Evolutionary conservation across 805 yeast genomes (phyloP), one percentile per base, ranked within the genome.

Genomic region (Blastobotrys terrestris): DNA sequence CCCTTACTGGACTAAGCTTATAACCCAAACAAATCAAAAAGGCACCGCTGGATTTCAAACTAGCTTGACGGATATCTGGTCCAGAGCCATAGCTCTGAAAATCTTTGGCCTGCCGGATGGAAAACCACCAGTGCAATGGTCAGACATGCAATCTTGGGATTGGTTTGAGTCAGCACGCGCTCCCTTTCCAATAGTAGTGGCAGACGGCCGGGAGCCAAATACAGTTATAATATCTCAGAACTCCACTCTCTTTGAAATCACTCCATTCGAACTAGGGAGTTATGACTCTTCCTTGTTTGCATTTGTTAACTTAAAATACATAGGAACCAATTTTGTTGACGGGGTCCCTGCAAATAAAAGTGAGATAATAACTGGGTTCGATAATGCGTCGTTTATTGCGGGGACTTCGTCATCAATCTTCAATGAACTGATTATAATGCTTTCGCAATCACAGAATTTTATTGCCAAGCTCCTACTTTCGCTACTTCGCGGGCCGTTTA

Each of bases 381-480:
- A 89, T 67, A 87, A 87, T 61, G 83, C 87, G 4, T 94, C 95
- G 3, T 89, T 81, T 63, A 70, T 87, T 35, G 72, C 87, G 68
- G 96, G 95, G 31, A 82, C 95, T 5, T 87, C 96, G 1, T 85
- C 95, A 1, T 76, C 91, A 1, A 67, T 88, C 47, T 88, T 88
- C 74, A 58, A 77, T 70, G 4, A 85, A 11, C 35, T 26, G 5
- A 26, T 26, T 6, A 26, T 26, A 26, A 26, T 26, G 35, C 35
- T 26, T 26, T 26, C 35, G 35, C 35, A 26, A 11, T 26, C 35
- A 6, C 5, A 26, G 11, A 26, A 11, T 11, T 66, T 84, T 83
- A 44, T 83, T 83, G 68, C 49, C 2, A 40, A 39, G 7, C 15
- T 48, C 39, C 11, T 40, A 11, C 26, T 43, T 18, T 21, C 20